These are phyloP conservation scores for Sporothrix inflata DNA, from an alignment of 2,329 filamentous ascomycete genomes.

Conservation along the genomic window DNA sequence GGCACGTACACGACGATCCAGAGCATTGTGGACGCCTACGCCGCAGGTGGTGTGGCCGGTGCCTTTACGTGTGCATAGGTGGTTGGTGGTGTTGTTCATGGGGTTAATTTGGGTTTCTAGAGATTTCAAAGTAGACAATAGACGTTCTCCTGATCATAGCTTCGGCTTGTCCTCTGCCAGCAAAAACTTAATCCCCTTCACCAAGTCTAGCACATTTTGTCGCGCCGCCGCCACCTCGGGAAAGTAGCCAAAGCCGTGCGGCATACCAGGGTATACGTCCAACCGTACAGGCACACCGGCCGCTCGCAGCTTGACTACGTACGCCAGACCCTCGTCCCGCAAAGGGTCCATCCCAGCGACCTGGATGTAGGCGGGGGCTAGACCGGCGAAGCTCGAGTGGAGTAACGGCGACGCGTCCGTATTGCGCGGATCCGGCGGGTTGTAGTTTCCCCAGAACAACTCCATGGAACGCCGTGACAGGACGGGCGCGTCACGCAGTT, in stretches of 20 bases:
- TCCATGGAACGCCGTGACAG: background rate
- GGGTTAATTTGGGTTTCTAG: background rate
- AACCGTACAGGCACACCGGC: background rate
- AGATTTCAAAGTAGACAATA: background rate
- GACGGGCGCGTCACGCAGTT: background rate
- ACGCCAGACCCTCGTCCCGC: background rate
- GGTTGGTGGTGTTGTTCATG: background rate
- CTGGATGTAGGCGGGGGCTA: slow-evolving; percentile 6
- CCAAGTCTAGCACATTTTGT: background rate
- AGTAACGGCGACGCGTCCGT: slow-evolving; percentile 5
- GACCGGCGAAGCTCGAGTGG: background rate
- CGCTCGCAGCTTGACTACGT: background rate
- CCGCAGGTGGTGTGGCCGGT: slow-evolving; percentile 32
- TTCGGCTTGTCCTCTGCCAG: background rate
- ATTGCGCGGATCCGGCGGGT: background rate
- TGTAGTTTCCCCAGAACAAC: slow-evolving; percentile 1
- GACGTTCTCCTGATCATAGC: background rate
- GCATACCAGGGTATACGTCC: background rate
- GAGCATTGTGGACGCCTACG: slow-evolving; percentile 38
- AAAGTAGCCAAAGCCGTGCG: slow-evolving; percentile 9
- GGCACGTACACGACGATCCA: slow-evolving; percentile 38
- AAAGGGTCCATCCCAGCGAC: slow-evolving; percentile 13
- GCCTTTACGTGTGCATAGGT: slow-evolving; percentile 35
- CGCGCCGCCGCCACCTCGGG: background rate
- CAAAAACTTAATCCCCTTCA: background rate